Evolutionary conservation across 2,329 filamentous ascomycete genomes (phyloP).

Genomic region (Tolypocladium pustulatum): DNA sequence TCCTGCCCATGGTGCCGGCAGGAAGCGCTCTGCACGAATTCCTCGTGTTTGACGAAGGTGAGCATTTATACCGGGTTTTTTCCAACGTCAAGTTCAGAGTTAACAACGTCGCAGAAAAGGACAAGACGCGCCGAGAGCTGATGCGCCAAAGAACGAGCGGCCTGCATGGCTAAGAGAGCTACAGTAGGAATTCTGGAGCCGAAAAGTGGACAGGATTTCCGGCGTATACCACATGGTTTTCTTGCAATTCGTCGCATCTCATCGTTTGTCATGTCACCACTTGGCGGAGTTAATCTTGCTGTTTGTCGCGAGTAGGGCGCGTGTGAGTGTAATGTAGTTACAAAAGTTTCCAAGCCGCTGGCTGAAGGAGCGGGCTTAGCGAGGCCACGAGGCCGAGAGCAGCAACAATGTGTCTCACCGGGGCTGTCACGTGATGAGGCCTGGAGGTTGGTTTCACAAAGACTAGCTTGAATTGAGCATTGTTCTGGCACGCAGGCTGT

Average conservation of each 20-base stretch:
- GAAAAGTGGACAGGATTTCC: not conserved
- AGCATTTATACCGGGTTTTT: constrained; percentile 4
- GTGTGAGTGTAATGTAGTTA: not conserved
- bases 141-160: constrained; percentile 54
- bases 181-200: constrained; percentile 16
- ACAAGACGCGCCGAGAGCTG: constrained; percentile 53
- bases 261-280: not conserved
- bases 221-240: not conserved
- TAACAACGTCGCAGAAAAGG: constrained; percentile 46
- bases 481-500: not conserved
- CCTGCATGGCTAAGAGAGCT: constrained; percentile 26
- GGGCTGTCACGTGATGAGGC: not conserved
- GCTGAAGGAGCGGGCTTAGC: not conserved
- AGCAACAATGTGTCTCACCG: not conserved
- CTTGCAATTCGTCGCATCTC: not conserved
- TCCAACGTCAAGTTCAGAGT: constrained; percentile 6
- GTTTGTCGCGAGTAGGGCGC: not conserved
- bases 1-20: constrained; percentile 93
- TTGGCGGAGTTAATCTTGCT: not conserved
- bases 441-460: not conserved
- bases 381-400: not conserved
- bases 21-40: constrained; percentile 88
- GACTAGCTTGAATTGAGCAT: not conserved
- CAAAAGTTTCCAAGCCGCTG: not conserved
- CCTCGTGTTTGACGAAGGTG: constrained; percentile 35